Evolutionary conservation across 192 early-diverging fungal genomes (phyloP), one percentile per base, ranked within the genome.

Genomic region (Pilobolus umbonatus): DNA sequence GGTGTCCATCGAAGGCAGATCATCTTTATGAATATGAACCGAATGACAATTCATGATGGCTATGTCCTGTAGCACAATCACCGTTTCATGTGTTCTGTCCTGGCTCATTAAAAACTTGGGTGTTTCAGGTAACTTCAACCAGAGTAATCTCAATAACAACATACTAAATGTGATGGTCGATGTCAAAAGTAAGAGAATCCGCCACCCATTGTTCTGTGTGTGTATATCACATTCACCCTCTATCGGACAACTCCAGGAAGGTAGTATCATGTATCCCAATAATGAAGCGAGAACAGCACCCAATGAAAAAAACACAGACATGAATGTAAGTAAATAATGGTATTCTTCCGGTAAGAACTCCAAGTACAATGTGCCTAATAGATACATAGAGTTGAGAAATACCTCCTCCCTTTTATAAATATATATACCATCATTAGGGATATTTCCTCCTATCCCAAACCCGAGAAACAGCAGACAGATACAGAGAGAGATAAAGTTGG

Each of bases 301-400:
- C 47, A 88, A 71, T 1, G 92, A 90, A 51, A 90, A 94, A 49
- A 94, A 92, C 9, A 90, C 75, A 5, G 88, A 90, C 57, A 94
- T 76, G 42, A 94, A 77, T 0, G 90, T 94, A 64, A 94, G 73
- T 36, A 92, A 72, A 57, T 90, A 81, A 54, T 89, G 89, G 52
- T 89, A 77, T 50, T 83, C 78, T 45, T 82, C 75, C 22, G 92
- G 92, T 29, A 90, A 75, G 52, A 91, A 92, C 74, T 94, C 90
- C 4, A 94, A 78, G 49, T 92, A 94, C 14, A 94, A 65, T 26
- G 89, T 83, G 11, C 88, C 89, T 82, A 66, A n/a, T 36, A 43
- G 19, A 60, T 2, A 51, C 21, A 21, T 49, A 9, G 14, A 2
- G 1, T 15, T 38, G 6, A 21, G 19, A 9, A 17, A 45, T 15